Evolutionary conservation across 106 monocot genomes (phyloP), one percentile per base, ranked within the genome.

Genomic region (Dendrobium chrysotoxum): DNA sequence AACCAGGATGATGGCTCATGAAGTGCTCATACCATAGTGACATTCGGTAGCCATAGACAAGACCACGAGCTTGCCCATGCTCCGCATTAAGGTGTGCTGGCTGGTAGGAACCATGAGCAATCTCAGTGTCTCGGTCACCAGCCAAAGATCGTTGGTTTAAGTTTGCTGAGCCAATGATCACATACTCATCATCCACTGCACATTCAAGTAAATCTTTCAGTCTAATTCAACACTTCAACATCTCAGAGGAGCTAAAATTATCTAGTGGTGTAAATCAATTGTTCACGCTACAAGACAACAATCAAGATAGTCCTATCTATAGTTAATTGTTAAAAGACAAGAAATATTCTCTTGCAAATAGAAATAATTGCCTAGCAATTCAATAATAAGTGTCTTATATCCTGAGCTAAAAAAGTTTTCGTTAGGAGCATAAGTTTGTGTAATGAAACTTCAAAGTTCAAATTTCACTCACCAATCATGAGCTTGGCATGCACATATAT

Each of bases 121-220:
- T 92, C 81, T 92, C 92, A 1, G 82, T 90, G 81, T 92, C 92
- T 13, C 92, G 72, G 77, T 85, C 68, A 17, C 90, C 92, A 17
- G 84, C 92, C 20, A 92, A 85, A n/a, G 92, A 92, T 81, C 92
- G 74, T 72, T 92, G 87, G 83, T 93, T 90, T 65, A 90, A 58
- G 81, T 93, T 93, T 16, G 93, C 93, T 4, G 93, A 93, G 54
- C 93, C 93, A n/a, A 93, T 44, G 31, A 93, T 86, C 42, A 93
- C 81, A 58, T 93, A 93, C 81, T 93, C 93, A 31, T 93, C 90
- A 66, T 93, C 93, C 58, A 93, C 90, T 90, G 81, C 54, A 78
- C n/a, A 47, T 5, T 44, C 38, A 4, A 73, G 11, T 70, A 31
- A 35, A 68, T 26, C 5, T 30, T 31, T 68, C 28, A 21, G 46